Evolutionary conservation across 2,329 filamentous ascomycete species (phyloP).

Genomic region (Dothidotthia symphoricarpi): DNA sequence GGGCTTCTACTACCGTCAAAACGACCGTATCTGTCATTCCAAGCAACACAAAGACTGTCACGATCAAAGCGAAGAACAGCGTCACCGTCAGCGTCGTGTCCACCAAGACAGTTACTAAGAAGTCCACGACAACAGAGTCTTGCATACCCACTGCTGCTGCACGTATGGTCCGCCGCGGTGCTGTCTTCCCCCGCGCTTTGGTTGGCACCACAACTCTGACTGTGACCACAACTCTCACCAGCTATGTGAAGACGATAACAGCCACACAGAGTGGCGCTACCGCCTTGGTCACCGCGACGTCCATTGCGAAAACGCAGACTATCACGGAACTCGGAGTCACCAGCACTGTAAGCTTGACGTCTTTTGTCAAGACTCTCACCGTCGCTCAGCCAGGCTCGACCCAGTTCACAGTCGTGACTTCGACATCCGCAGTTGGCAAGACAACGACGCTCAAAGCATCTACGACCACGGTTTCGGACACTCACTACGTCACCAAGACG

Average conservation of each 20-base stretch:
- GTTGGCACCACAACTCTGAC: slow-evolving; percentile 23
- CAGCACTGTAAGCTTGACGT: slow-evolving; percentile 18
- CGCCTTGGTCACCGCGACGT: slow-evolving; percentile 10
- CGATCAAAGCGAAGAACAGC: slow-evolving; percentile 18
- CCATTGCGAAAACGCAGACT: slow-evolving; percentile 11
- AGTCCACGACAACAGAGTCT: slow-evolving; percentile 24
- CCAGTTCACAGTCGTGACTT: slow-evolving; percentile 13
- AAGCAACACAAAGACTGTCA: slow-evolving; percentile 25
- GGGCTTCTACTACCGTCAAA: slow-evolving; percentile 11
- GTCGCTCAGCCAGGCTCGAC: slow-evolving; percentile 26
- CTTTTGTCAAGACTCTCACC: slow-evolving; percentile 21
- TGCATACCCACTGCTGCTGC: slow-evolving; percentile 27
- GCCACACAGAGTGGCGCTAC: slow-evolving; percentile 17
- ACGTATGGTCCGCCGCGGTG: slow-evolving; percentile 15
- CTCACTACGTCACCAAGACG: slow-evolving; percentile 9
- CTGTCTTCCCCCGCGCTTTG: slow-evolving; percentile 13
- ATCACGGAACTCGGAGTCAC: slow-evolving; percentile 13
- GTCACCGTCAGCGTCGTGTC: slow-evolving; percentile 19
- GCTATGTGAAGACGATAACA: slow-evolving; percentile 18
- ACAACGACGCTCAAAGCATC: slow-evolving; percentile 18
- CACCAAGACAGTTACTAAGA: slow-evolving; percentile 31
- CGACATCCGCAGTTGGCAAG: slow-evolving; percentile 16
- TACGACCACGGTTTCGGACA: slow-evolving; percentile 14
- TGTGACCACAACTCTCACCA: slow-evolving; percentile 23
- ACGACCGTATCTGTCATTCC: slow-evolving; percentile 11